These are phyloP conservation scores for Apiosordaria backusii DNA, from an alignment of 495 filamentous ascomycete genomes.

Conservation along the genomic window DNA sequence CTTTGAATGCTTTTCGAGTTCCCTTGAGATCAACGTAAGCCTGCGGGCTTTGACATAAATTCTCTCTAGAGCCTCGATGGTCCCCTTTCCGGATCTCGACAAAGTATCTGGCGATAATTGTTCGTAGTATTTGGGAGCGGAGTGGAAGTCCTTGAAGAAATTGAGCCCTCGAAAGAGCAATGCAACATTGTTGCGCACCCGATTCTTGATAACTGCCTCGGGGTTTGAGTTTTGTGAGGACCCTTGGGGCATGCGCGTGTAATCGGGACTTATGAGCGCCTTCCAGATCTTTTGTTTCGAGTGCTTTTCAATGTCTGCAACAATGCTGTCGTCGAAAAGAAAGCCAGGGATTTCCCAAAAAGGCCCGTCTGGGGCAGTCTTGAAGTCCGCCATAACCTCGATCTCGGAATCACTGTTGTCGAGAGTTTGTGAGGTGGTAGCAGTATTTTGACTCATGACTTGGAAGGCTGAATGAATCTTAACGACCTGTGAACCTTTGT, in stretches of 20 bases:
- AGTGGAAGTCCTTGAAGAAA: neutral
- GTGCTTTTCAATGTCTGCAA: neutral
- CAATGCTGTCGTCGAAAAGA: neutral
- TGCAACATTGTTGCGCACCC: constrained; percentile 12
- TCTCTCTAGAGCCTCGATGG: neutral
- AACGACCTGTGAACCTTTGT: no score
- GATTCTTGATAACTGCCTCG: neutral
- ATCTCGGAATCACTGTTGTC: neutral
- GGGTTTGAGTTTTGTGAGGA: neutral
- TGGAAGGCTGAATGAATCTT: neutral
- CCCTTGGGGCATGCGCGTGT: neutral
- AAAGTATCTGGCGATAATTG: neutral
- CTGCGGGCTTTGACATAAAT: neutral
- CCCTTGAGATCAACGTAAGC: neutral
- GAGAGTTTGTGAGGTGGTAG: no score
- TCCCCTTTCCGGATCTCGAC: neutral
- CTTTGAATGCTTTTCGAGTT: neutral
- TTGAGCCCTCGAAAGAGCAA: constrained; percentile 11
- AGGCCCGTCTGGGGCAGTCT: neutral
- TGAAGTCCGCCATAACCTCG: neutral
- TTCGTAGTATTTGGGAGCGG: neutral
- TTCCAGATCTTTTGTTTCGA: neutral
- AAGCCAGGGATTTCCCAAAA: neutral
- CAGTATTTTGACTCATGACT: neutral
- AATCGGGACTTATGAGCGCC: neutral